A percentile compares a stretch with the other conserved stretches of the same genome.
Conservation (phyloP, 2,329 filamentous ascomycete genomes). For the Dactylella cylindrospora region DNA sequence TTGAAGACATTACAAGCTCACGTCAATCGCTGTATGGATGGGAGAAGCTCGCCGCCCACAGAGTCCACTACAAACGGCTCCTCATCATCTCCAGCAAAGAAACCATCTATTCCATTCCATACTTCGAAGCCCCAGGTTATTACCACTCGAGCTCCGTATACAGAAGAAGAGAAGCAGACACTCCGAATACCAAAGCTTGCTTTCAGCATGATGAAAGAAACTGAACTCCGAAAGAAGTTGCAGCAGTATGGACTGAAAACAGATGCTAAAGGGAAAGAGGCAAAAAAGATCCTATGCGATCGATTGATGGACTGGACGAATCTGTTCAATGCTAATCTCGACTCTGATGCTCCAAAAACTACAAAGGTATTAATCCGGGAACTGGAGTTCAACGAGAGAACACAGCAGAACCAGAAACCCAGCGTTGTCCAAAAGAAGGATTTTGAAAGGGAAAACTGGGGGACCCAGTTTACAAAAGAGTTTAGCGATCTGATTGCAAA, state of each 20-base stretch:
- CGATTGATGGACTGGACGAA: constrained; percentile 93
- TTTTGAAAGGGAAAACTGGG: constrained; percentile 79
- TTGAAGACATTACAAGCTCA: constrained; percentile 4
- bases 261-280: constrained; percentile 66
- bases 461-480: constrained; percentile 67
- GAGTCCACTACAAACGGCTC: constrained; percentile 4
- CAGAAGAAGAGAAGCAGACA: constrained; percentile 50
- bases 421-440: constrained; percentile 73
- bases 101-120: constrained; percentile 7
- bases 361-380: constrained; percentile 74
- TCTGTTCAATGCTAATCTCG: constrained; percentile 95
- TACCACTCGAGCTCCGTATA: constrained; percentile 45
- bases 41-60: constrained; percentile 13
- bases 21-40: constrained; percentile 28
- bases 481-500: constrained; percentile 79
- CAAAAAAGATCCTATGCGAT: constrained; percentile 65
- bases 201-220: constrained; percentile 83
- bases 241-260: constrained; percentile 68
- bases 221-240: constrained; percentile 75
- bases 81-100: constrained; percentile 11
- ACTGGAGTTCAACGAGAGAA: constrained; percentile 82
- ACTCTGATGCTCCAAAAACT: constrained; percentile 71
- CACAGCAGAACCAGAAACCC: constrained; percentile 59
- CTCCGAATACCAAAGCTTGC: constrained; percentile 67
- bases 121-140: not conserved